Evolutionary conservation across 176 grass and related monocot genomes (phyloP).

Genomic region (Thinopyrum elongatum): DNA sequence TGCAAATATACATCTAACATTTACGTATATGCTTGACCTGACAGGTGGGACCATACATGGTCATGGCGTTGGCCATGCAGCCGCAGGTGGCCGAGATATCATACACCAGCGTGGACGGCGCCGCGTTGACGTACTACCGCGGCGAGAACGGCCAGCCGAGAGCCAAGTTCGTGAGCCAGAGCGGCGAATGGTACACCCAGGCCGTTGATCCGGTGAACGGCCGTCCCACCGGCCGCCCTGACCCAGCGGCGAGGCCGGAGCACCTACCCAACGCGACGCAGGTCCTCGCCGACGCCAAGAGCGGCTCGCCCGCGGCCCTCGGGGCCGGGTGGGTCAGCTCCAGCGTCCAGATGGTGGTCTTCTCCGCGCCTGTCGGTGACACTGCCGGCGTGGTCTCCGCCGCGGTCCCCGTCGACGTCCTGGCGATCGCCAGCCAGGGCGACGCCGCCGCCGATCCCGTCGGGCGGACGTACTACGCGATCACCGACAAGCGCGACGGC

Average conservation of each 20-base stretch:
- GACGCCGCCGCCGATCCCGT: background rate
- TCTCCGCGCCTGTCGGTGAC: constrained; percentile 13
- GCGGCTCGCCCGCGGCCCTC: constrained; percentile 7
- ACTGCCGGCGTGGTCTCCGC: constrained; percentile 19
- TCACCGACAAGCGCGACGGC: background rate
- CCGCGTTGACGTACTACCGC: constrained; percentile 46
- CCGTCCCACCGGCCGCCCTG: background rate
- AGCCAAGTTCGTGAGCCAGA: background rate
- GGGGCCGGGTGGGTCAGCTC: constrained; percentile 9
- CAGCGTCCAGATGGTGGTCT: constrained; percentile 18
- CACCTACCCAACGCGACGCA: constrained; percentile 6
- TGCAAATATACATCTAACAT: background rate
- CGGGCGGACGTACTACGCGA: constrained; percentile 24
- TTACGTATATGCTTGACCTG: background rate
- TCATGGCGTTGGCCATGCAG: constrained; percentile 31
- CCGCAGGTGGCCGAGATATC: constrained; percentile 42
- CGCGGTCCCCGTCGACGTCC: background rate
- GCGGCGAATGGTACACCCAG: constrained; percentile 26
- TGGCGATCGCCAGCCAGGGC: background rate
- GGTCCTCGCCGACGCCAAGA: background rate
- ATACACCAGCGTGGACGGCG: constrained; percentile 27
- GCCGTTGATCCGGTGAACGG: constrained; percentile 19
- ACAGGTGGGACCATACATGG: constrained; percentile 20
- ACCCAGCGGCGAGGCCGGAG: background rate
- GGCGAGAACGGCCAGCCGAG: background rate